phyloP scores from a whole-genome alignment of 2,329 filamentous ascomycete species.

The Cryoendolithus antarcticus region DNA sequence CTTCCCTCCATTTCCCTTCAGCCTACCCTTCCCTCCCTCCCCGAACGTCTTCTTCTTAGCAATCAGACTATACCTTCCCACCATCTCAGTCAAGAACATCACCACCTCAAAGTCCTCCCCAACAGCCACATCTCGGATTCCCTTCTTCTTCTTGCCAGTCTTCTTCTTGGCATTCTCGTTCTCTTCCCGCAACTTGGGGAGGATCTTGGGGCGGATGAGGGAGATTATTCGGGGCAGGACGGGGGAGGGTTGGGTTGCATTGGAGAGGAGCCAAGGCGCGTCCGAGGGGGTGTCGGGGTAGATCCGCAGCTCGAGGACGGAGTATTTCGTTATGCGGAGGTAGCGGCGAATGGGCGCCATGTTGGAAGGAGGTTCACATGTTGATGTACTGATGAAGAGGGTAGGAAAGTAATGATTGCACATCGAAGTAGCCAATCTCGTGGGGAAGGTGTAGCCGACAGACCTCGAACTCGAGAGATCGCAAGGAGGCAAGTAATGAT shows the following conservation, averaged over 20 bases:
- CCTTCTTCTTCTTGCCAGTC: conserved; percentile 53
- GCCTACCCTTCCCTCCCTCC: conserved; percentile 25
- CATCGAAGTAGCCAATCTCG: too few relatives aligned
- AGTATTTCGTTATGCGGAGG: conserved; percentile 81
- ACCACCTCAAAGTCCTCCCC: conserved; percentile 92
- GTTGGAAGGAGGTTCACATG: conserved; percentile 3
- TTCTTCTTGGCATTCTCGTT: conserved; percentile 49
- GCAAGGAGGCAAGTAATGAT: too few relatives aligned
- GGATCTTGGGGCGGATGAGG: conserved; percentile 69
- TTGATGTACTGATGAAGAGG: background rate
- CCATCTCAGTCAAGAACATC: conserved; percentile 81
- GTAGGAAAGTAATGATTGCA: background rate
- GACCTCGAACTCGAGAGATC: too few relatives aligned
- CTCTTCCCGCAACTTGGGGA: conserved; percentile 86
- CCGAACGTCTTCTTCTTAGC: conserved; percentile 66
- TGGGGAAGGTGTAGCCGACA: too few relatives aligned
- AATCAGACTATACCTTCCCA: conserved; percentile 72
- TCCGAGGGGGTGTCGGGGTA: conserved; percentile 87
- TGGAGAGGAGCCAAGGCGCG: conserved; percentile 70
- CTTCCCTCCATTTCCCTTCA: conserved; percentile 35
- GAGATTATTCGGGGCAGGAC: conserved; percentile 74
- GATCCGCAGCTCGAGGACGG: conserved; percentile 90
- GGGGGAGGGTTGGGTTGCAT: conserved; percentile 44
- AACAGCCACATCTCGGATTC: conserved; percentile 76
- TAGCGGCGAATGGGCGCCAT: conserved; percentile 89